These are phyloP conservation scores for Vanrija sp. DNA, from an alignment of 1,284 basidiomycete genomes.

Conservation along the genomic window DNA sequence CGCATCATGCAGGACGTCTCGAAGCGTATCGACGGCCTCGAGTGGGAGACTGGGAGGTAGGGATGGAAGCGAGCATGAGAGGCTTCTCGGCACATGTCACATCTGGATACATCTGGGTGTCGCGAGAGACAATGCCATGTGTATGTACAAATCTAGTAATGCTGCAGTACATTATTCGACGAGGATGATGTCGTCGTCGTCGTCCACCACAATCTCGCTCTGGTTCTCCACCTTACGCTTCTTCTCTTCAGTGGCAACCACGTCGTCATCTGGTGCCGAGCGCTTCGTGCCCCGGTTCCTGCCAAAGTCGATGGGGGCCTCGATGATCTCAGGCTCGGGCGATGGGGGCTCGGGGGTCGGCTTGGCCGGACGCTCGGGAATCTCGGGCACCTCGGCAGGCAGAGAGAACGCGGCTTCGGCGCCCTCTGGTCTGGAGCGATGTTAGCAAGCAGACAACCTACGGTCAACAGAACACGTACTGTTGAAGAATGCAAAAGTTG, in stretches of 20 bases:
- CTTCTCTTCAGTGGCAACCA: neutral
- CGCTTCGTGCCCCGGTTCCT: constrained; percentile 3
- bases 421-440: neutral
- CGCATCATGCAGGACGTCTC: constrained; percentile 30
- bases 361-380: constrained; percentile 9
- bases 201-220: constrained; percentile 16
- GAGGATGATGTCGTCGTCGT: constrained; percentile 12
- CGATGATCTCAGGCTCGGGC: neutral
- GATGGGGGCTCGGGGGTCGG: neutral
- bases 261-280: constrained; percentile 4
- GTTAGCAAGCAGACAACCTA: neutral
- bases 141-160: neutral
- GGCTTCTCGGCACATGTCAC: too few species aligned
- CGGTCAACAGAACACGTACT: constrained; percentile 56
- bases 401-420: constrained; percentile 6
- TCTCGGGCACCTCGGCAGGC: constrained; percentile 9
- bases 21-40: constrained; percentile 30
- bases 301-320: neutral
- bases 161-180: neutral
- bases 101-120: too few species aligned
- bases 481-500: constrained; percentile 62
- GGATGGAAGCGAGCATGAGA: neutral
- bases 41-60: constrained; percentile 30
- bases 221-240: constrained; percentile 9
- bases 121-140: too few species aligned